Base-by-base conservation (phyloP, 208 protist species). In the Leishmania major region DNA sequence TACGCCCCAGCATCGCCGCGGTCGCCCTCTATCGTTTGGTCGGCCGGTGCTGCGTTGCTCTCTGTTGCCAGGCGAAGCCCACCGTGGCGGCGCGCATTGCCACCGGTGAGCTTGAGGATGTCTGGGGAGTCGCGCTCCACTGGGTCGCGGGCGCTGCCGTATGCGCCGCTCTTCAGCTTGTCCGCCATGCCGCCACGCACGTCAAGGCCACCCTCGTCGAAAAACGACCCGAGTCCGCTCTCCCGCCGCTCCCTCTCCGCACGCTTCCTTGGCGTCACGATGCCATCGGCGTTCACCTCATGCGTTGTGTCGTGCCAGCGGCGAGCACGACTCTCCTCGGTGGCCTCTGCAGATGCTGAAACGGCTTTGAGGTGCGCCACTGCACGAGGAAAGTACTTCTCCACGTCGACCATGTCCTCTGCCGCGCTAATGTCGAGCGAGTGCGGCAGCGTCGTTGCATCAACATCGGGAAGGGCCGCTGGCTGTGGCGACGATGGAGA, bases 131-230 rank as follows among this genome's bases (percentile, higher is more conserved):
- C 67, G 25, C 45, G 62, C 71, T 94, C 89, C 45, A 40, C 47
- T 5, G 72, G n/a, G 2, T 83, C 73, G 22, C 66, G 80, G 1
- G 80, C 49, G 62, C 62, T 43, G 51, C 78, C 66, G 85, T 57
- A 72, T 31, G 37, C 53, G 1, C 79, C 77, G 70, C 78, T 82
- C 7, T 43, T 79, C 40, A 83, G 78, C 70, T 82, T 78, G 45
- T 88, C 62, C 35, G 57, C 72, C 60, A 89, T 71, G 6, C 81
- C 82, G 19, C 88, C 81, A 47, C 92, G 91, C 57, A 97, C 95
- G 78, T 96, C 92, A 25, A 97, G 40, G 57, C 94, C 83, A 22
- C 90, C 93, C 59, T 97, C 85, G 78, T 95, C 90, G 71, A 97
- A 97, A 77, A 96, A 95, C 43, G 92, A 95, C 31, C 78, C 73